Evolutionary conservation across 2,329 filamentous ascomycete genomes (phyloP).

Genomic region (Colletotrichum gloeosporioides): DNA sequence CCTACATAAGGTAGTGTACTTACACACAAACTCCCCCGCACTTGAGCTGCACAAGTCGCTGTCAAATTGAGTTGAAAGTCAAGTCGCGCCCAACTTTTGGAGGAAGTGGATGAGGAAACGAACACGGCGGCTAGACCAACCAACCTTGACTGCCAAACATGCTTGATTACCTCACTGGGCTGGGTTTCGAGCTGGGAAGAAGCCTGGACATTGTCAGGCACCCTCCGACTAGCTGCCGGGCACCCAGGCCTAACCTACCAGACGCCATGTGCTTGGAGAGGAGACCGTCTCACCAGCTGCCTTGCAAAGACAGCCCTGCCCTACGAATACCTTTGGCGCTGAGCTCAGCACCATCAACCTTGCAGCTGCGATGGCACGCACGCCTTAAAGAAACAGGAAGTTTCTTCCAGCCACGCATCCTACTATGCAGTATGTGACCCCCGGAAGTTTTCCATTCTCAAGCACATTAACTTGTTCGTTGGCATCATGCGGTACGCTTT

Average conservation of each 20-base stretch:
- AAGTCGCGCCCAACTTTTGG: neutral
- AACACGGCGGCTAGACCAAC: neutral
- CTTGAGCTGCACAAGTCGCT: neutral
- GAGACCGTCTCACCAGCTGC: neutral
- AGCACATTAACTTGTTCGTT: neutral
- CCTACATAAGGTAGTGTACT: too few species aligned
- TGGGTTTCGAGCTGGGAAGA: neutral
- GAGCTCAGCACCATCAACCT: neutral
- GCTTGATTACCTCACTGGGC: neutral
- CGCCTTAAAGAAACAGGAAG: neutral
- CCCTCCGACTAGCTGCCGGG: neutral
- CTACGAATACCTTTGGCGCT: neutral
- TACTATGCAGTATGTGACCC: neutral
- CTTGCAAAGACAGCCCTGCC: neutral
- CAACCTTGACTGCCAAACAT: neutral
- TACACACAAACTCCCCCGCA: neutral
- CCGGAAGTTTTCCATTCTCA: neutral
- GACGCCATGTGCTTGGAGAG: neutral
- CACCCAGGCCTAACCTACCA: neutral
- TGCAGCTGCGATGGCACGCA: neutral
- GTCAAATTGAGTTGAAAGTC: neutral
- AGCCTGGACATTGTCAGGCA: conserved; percentile 7
- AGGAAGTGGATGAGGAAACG: conserved; percentile 1
- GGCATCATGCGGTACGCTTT: neutral
- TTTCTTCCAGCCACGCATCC: neutral